Conservation (phyloP, 805 yeast species). For the Metschnikowia lochheadii region DNA sequence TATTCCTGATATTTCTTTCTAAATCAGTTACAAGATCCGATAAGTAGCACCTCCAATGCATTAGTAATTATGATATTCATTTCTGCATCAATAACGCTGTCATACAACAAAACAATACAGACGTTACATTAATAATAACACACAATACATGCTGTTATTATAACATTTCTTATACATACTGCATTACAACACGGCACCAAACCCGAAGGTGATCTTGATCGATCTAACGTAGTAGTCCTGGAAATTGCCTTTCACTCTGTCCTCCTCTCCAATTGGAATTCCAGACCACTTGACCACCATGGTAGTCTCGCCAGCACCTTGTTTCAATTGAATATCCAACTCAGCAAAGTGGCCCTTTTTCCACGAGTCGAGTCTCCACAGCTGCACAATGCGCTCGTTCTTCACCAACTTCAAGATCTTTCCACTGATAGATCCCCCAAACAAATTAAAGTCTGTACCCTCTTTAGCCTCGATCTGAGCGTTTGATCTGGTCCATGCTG, state of each 20-base stretch:
- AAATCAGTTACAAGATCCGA: not conserved
- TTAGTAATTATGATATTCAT: not conserved
- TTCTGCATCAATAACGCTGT: too few relatives aligned
- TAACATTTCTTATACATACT: too few relatives aligned
- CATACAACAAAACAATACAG: too few relatives aligned
- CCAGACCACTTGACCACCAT: conserved; percentile 78
- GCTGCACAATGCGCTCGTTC: conserved; percentile 58
- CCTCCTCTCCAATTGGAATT: conserved; percentile 94
- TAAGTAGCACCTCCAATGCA: not conserved
- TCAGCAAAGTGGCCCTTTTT: conserved; percentile 75
- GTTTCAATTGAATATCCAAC: conserved; percentile 61
- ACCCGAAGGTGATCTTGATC: conserved; percentile 89
- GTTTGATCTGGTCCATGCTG: conserved; percentile 86
- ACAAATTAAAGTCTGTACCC: conserved; percentile 63
- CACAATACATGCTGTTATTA: too few relatives aligned
- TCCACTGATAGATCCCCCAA: conserved; percentile 86
- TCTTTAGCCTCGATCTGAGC: conserved; percentile 51
- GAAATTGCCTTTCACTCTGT: conserved; percentile 77
- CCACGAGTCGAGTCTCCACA: conserved; percentile 92
- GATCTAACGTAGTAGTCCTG: conserved; percentile 86
- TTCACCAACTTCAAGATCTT: conserved; percentile 56
- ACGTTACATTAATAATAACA: too few relatives aligned
- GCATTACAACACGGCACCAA: conserved; percentile 79
- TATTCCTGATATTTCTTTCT: not conserved
- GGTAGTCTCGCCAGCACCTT: conserved; percentile 81